Conservation (phyloP, 768 basidiomycete genomes). For the Exidia glandulosa region DNA sequence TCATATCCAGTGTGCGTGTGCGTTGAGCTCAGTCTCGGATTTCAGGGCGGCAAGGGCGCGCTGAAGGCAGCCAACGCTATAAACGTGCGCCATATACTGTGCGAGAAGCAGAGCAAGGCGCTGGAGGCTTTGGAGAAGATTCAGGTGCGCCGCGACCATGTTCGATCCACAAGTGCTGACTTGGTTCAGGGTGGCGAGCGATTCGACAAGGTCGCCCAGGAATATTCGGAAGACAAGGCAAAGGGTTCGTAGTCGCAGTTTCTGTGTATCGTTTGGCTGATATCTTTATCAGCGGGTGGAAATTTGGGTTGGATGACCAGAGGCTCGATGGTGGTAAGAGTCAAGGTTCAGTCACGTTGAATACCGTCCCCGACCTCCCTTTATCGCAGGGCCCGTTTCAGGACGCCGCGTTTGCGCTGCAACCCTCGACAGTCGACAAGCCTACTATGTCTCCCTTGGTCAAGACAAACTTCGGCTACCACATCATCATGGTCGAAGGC, state of each 20-base stretch:
- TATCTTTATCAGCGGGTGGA: conserved; percentile 49
- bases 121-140: conserved; percentile 70
- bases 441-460: conserved; percentile 61
- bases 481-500: conserved; percentile 88
- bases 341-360: not conserved
- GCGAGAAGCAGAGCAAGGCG: conserved; percentile 78
- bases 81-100: conserved; percentile 80
- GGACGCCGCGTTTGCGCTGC: conserved; percentile 75
- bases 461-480: conserved; percentile 78
- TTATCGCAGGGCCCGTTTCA: conserved; percentile 53
- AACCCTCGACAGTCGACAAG: conserved; percentile 72
- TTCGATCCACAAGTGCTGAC: not conserved
- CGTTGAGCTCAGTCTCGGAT: too few relatives aligned
- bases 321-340: conserved; percentile 69
- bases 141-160: conserved; percentile 35
- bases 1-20: not conserved
- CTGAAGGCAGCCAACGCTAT: conserved; percentile 72
- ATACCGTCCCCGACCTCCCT: not conserved
- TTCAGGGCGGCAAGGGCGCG: conserved; percentile 31
- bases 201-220: conserved; percentile 83
- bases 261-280: not conserved
- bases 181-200: conserved; percentile 53
- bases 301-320: conserved; percentile 80
- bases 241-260: conserved; percentile 40
- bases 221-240: conserved; percentile 86